These are phyloP conservation scores for Lachancea sp. DNA, from an alignment of 805 yeast species.

Conservation along the genomic window DNA sequence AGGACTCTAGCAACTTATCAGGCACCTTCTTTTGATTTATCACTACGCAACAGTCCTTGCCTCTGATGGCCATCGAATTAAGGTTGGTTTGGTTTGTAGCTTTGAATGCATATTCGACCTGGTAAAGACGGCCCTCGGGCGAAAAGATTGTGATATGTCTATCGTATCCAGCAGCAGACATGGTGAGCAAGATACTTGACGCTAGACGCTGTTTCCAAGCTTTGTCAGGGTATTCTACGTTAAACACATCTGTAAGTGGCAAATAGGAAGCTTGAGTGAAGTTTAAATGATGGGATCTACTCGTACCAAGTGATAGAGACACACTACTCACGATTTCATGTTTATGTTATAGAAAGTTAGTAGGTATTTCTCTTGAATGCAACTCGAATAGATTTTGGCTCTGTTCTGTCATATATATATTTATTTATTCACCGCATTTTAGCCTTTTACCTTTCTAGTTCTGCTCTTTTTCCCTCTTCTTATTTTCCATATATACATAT, in stretches of 20 bases:
- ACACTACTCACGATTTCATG: too few species aligned
- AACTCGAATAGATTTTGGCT: too few species aligned
- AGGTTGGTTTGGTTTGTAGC: constrained; percentile 91
- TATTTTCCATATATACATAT: too few species aligned
- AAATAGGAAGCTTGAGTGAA: neutral
- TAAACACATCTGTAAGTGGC: neutral
- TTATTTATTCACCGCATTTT: too few species aligned
- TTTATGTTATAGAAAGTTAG: too few species aligned
- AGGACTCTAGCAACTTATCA: constrained; percentile 84
- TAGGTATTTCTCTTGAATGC: too few species aligned
- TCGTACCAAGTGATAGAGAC: too few species aligned
- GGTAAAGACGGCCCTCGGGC: constrained; percentile 96
- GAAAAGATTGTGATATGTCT: constrained; percentile 98
- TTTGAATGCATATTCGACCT: constrained; percentile 96
- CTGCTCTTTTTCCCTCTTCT: neutral
- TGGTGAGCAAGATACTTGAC: neutral
- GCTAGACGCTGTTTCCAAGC: neutral
- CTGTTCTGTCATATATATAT: too few species aligned
- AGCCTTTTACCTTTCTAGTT: too few species aligned
- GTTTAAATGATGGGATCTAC: too few species aligned
- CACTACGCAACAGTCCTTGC: constrained; percentile 79
- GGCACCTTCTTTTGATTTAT: constrained; percentile 95
- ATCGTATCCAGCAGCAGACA: constrained; percentile 81
- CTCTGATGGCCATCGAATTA: constrained; percentile 82
- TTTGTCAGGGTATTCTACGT: too few species aligned